Percentiles rank a stretch among this genome's conserved stretches.
Evolutionary conservation across 495 filamentous ascomycete species (phyloP).

Genomic region (Parachaetomium inaequale): DNA sequence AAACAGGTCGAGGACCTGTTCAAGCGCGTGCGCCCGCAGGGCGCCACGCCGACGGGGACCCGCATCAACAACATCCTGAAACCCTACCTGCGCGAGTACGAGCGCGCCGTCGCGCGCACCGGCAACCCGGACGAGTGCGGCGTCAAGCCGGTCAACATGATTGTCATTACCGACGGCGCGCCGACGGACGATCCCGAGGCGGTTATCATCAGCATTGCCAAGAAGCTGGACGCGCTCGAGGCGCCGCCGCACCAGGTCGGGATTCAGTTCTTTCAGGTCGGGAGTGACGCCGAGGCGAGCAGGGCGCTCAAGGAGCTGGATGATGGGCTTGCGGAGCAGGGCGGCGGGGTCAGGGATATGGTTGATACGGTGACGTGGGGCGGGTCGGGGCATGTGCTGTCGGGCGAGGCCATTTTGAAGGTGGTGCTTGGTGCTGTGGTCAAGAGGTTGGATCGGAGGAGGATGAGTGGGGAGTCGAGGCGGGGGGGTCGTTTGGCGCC

Average conservation of each 20-base stretch:
- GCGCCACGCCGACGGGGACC: slow-evolving; percentile 71
- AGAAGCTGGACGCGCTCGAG: slow-evolving; percentile 58
- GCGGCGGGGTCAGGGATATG: slow-evolving; percentile 71
- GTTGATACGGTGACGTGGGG: slow-evolving; percentile 87
- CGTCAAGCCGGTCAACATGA: slow-evolving; percentile 85
- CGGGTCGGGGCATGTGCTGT: slow-evolving; percentile 36
- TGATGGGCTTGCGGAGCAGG: slow-evolving; percentile 59
- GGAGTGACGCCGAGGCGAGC: slow-evolving; percentile 62
- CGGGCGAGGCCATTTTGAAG: slow-evolving; percentile 72
- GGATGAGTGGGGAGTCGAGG: slow-evolving; percentile 18
- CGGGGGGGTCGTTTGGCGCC: slow-evolving; percentile 10
- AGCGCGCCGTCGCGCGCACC: slow-evolving; percentile 30
- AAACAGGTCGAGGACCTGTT: slow-evolving; percentile 64
- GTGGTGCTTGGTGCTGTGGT: slow-evolving; percentile 74
- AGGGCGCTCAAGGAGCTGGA: slow-evolving; percentile 71
- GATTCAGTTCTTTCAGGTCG: slow-evolving; percentile 96
- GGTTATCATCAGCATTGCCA: slow-evolving; percentile 64
- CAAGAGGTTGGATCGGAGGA: slow-evolving; percentile 52
- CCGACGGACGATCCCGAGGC: slow-evolving; percentile 71
- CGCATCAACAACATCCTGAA: slow-evolving; percentile 69
- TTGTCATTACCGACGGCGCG: slow-evolving; percentile 87
- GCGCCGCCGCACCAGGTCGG: slow-evolving; percentile 85
- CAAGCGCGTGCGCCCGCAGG: slow-evolving; percentile 55
- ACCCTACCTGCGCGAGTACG: slow-evolving; percentile 57
- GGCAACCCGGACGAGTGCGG: slow-evolving; percentile 44